phyloP scores from a whole-genome alignment of 148 eudicot genomes.

The Heliosperma pusillum region DNA sequence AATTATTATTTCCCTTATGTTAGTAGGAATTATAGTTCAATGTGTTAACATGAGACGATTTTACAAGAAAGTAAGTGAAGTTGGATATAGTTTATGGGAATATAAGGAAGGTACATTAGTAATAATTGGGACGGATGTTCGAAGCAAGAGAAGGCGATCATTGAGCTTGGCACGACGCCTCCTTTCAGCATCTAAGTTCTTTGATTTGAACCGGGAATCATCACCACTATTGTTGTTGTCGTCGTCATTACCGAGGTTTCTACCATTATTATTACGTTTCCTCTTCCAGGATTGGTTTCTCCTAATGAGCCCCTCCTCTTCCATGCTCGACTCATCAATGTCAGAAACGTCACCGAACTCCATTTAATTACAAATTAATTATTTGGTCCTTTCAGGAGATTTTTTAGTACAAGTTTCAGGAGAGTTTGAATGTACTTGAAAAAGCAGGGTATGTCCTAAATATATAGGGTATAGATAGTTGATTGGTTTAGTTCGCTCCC shows the following conservation, averaged over 20 bases:
- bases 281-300: conserved; percentile 20
- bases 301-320: conserved; percentile 20
- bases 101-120: conserved; percentile 55
- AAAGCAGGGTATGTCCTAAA: background rate
- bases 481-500: conserved; percentile 17
- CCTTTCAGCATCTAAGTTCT: conserved; percentile 77
- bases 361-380: conserved; percentile 6
- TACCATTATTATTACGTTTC: background rate
- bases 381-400: no score
- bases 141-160: conserved; percentile 58
- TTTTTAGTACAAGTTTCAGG: background rate
- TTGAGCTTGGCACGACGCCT: conserved; percentile 61
- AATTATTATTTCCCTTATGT: no score
- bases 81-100: background rate
- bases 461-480: conserved; percentile 3
- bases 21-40: background rate
- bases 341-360: conserved; percentile 26
- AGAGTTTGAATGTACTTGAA: background rate
- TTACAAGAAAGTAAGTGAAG: no score
- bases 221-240: conserved; percentile 15
- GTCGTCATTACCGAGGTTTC: background rate
- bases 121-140: conserved; percentile 78
- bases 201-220: conserved; percentile 50
- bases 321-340: conserved; percentile 26
- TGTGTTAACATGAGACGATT: background rate